Evolutionary conservation across 73 alveolate species (phyloP).

Genomic region (Symbiodinium natans): DNA sequence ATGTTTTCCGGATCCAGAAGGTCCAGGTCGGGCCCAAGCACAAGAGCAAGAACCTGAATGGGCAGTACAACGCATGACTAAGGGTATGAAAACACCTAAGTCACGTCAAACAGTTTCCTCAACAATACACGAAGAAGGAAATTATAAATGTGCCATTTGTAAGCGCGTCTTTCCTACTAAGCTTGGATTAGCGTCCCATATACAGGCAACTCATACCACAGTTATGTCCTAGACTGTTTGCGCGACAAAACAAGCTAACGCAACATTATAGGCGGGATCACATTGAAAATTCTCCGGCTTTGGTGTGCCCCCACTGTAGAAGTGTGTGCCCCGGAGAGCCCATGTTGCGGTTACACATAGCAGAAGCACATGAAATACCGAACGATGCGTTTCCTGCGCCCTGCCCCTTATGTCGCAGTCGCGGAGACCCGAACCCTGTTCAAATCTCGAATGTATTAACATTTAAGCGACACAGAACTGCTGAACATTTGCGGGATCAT

Average conservation of each 20-base stretch:
- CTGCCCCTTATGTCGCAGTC: neutral
- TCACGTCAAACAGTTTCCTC: neutral
- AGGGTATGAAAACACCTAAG: neutral
- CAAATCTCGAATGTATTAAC: neutral
- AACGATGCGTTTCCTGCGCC: neutral
- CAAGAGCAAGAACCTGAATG: neutral
- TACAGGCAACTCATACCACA: neutral
- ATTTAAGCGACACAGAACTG: neutral
- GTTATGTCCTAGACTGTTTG: neutral
- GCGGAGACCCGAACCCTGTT: no score
- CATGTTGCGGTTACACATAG: neutral
- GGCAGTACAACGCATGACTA: neutral
- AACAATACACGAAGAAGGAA: neutral
- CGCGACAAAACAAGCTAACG: neutral
- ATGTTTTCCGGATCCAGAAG: neutral
- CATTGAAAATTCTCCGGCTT: neutral
- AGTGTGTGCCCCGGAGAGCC: slow-evolving; percentile 29
- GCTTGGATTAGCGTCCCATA: neutral
- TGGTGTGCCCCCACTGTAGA: neutral
- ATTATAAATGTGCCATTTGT: neutral
- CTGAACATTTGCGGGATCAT: neutral
- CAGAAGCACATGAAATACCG: neutral
- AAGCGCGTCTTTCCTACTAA: neutral
- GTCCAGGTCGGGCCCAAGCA: neutral
- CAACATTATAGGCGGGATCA: neutral